phyloP scores from a whole-genome alignment of 768 basidiomycete genomes.

The Boletus reticulatus region DNA sequence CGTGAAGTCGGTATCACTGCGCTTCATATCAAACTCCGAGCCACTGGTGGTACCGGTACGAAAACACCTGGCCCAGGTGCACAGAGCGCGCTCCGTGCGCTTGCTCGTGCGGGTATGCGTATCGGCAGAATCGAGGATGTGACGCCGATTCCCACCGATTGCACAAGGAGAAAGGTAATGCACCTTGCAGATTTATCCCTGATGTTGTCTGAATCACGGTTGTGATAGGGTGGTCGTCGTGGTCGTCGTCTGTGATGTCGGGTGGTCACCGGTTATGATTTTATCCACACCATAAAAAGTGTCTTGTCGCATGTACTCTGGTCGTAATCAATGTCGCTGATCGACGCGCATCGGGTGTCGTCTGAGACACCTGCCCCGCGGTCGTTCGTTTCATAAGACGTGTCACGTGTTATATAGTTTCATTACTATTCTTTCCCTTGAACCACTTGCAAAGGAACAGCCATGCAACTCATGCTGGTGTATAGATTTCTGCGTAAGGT shows the following conservation, averaged over 20 bases:
- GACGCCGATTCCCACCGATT: conserved; percentile 96
- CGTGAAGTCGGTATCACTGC: conserved; percentile 98
- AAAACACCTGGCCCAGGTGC: conserved; percentile 99
- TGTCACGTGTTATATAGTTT: not conserved
- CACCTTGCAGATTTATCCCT: not conserved
- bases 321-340: conserved; percentile 63
- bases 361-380: conserved; percentile 68
- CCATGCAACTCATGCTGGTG: conserved; percentile 50
- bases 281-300: conserved; percentile 15
- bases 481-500: conserved; percentile 60
- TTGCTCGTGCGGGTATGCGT: conserved; percentile 97
- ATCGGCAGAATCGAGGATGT: conserved; percentile 99
- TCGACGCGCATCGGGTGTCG: conserved; percentile 79
- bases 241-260: conserved; percentile 83
- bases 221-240: conserved; percentile 89
- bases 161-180: conserved; percentile 91
- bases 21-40: conserved; percentile 98
- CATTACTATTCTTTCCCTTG: not conserved
- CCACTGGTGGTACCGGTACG: conserved; percentile 97
- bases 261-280: conserved; percentile 4
- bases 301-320: conserved; percentile 32
- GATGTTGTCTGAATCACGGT: conserved; percentile 1
- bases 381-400: conserved; percentile 43
- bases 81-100: conserved; percentile 95
- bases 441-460: not conserved